These are phyloP conservation scores for Zygosaccharomyces rouxii DNA, from an alignment of 805 yeast genomes.

Conservation along the genomic window DNA sequence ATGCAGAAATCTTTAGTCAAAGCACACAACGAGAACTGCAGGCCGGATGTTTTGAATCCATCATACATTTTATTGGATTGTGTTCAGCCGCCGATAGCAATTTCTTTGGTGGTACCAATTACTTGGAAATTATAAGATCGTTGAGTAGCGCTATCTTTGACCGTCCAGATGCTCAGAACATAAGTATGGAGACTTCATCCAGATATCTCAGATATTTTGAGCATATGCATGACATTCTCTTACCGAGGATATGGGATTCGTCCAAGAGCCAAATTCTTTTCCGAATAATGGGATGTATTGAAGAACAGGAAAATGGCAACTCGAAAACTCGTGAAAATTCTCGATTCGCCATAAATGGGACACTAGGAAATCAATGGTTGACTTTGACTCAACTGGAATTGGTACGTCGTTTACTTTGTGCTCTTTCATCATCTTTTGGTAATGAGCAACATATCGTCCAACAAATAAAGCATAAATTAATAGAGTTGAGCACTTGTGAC, in stretches of 20 bases:
- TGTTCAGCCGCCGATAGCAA: conserved; percentile 25
- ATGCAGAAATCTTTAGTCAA: conserved; percentile 20
- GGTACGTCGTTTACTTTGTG: conserved; percentile 16
- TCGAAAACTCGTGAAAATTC: neutral
- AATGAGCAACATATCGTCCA: conserved; percentile 27
- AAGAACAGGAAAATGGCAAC: neutral
- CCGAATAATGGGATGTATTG: conserved; percentile 15
- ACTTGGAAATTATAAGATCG: conserved; percentile 25
- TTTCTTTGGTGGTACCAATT: conserved; percentile 26
- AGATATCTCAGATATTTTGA: conserved; percentile 25
- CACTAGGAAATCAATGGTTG: conserved; percentile 20
- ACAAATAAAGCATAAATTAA: conserved; percentile 35
- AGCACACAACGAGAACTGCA: conserved; percentile 25
- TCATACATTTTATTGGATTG: conserved; percentile 35
- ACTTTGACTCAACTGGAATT: conserved; percentile 24
- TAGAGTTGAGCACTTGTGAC: conserved; percentile 38
- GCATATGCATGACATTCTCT: conserved; percentile 22
- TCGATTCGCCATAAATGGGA: conserved; percentile 5
- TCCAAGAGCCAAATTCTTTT: conserved; percentile 33
- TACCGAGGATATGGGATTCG: conserved; percentile 34
- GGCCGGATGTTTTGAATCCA: conserved; percentile 37
- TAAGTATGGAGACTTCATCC: conserved; percentile 19
- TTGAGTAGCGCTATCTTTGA: conserved; percentile 30
- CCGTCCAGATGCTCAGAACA: conserved; percentile 19
- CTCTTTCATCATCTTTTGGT: conserved; percentile 31